Percentiles rank a stretch among this genome's conserved stretches.
These are phyloP conservation scores for Penicillium sp. DNA, from an alignment of 2,329 filamentous ascomycete genomes.

Conservation along the genomic window DNA sequence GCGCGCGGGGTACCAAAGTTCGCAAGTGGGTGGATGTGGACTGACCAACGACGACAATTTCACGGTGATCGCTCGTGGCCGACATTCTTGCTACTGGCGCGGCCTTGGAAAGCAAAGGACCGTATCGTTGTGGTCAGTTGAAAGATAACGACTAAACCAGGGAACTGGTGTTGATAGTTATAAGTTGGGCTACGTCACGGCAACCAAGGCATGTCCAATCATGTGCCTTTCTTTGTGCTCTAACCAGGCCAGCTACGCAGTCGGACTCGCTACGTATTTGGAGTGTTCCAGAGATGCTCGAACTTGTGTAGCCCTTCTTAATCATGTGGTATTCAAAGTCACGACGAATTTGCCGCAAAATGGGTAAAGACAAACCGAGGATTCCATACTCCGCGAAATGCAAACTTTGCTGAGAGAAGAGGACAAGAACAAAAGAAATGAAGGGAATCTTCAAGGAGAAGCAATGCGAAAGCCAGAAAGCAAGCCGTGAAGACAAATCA, in stretches of 20 bases:
- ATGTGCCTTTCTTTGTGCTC: slow-evolving; percentile 21
- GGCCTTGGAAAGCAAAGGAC: slow-evolving; percentile 17
- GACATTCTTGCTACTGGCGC: slow-evolving; percentile 34
- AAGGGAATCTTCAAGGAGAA: not conserved
- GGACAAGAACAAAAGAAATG: slow-evolving; percentile 8
- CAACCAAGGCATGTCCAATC: slow-evolving; percentile 21
- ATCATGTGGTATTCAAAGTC: slow-evolving; percentile 6
- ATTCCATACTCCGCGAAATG: slow-evolving; percentile 35
- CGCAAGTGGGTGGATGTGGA: not conserved
- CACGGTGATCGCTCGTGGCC: slow-evolving; percentile 32
- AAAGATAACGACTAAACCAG: not conserved
- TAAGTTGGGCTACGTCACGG: slow-evolving; percentile 33
- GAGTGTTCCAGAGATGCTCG: not conserved
- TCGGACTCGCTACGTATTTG: not conserved
- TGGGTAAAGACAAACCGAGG: slow-evolving; percentile 16
- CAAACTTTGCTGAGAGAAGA: slow-evolving; percentile 25
- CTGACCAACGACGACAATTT: slow-evolving; percentile 47
- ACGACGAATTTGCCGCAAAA: slow-evolving; percentile 13
- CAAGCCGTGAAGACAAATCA: slow-evolving; percentile 20
- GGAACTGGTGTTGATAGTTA: slow-evolving; percentile 6
- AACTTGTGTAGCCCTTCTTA: not conserved
- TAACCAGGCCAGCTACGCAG: not conserved
- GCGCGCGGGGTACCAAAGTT: slow-evolving; percentile 30
- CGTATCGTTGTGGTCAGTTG: slow-evolving; percentile 18
- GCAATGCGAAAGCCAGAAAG: not conserved